Conservation (phyloP, 495 filamentous ascomycete genomes). For the Penicillium coprophilum region DNA sequence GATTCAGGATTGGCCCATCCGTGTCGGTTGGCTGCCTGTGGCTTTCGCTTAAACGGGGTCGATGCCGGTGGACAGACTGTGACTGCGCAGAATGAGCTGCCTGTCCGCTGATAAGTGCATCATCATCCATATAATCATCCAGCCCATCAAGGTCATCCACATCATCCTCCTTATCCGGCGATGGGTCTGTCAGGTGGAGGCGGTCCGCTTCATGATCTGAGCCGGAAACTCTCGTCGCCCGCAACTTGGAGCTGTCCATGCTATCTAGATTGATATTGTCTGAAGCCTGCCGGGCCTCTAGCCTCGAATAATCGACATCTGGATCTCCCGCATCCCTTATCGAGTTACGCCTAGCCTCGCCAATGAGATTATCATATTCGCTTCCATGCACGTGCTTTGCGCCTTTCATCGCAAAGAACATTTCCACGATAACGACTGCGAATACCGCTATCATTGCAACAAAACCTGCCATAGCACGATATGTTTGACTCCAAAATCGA, state of each 20-base stretch:
- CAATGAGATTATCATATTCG: constrained; percentile 47
- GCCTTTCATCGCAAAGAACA: constrained; percentile 64
- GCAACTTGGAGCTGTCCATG: constrained; percentile 15
- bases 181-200: constrained; percentile 3
- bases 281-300: constrained; percentile 20
- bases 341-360: constrained; percentile 29
- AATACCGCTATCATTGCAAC: constrained; percentile 78
- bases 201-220: constrained; percentile 18
- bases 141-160: constrained; percentile 34
- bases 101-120: constrained; percentile 18
- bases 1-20: constrained; percentile 37
- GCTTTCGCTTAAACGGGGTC: constrained; percentile 15
- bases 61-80: constrained; percentile 15
- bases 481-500: constrained; percentile 66
- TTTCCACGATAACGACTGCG: constrained; percentile 72
- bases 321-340: constrained; percentile 20
- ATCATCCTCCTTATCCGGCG: constrained; percentile 28
- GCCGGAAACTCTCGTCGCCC: constrained; percentile 9
- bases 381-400: constrained; percentile 51
- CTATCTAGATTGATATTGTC: constrained; percentile 29
- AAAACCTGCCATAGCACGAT: constrained; percentile 73
- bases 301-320: constrained; percentile 23
- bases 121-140: constrained; percentile 30
- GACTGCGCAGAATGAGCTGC: constrained; percentile 2
- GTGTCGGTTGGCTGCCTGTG: constrained; percentile 19